Evolutionary conservation across 805 yeast genomes (phyloP), one percentile per base, ranked within the genome.

Genomic region (Saccharomycopsis fibuligera): DNA sequence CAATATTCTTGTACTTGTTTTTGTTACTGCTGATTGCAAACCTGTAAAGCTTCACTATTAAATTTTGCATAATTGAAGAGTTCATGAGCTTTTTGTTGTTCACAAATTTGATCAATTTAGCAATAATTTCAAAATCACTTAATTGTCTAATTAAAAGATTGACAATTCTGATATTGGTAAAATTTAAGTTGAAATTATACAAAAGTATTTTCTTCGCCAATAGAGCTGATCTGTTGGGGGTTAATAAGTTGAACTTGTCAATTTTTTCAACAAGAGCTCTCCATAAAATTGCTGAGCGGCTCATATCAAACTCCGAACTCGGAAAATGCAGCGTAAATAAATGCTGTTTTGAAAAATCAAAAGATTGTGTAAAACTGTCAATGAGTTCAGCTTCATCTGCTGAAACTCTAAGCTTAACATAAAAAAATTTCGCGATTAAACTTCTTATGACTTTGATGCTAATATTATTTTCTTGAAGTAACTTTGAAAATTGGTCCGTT

Each of bases 371-470:
- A 10, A 50, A 38, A 21, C 16, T 35, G 25, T 31, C 31, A 5
- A 46, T 35, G 25, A 50, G 38, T 27, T 45, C 47, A 12, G 12
- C 16, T 29, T 42, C 35, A 24, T 16, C 25, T 22, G 12, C 35
- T 22, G 44, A 46, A 21, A 24, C 22, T 35, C 43, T 19, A 3
- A 50, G 14, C 36, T 47, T 47, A 36, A 44, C 40, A 29, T 39
- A 47, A 31, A 47, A 50, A 16, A 38, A 46, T 24, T 43, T 45
- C n/a, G 47, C 25, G n/a, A 49, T 24, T 10, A 52, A 31, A 16
- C 14, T 16, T 19, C 35, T 25, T 12, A 51, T 30, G 12, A 27
- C 40, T 17, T 43, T 37, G 9, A 16, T 25, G 3, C 5, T 36
- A 17, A 48, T 33, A 22, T 25, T 19, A 30, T 48, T 48, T 5